phyloP scores from a whole-genome alignment of 176 grass and related monocot species.

The Carex scoparia region DNA sequence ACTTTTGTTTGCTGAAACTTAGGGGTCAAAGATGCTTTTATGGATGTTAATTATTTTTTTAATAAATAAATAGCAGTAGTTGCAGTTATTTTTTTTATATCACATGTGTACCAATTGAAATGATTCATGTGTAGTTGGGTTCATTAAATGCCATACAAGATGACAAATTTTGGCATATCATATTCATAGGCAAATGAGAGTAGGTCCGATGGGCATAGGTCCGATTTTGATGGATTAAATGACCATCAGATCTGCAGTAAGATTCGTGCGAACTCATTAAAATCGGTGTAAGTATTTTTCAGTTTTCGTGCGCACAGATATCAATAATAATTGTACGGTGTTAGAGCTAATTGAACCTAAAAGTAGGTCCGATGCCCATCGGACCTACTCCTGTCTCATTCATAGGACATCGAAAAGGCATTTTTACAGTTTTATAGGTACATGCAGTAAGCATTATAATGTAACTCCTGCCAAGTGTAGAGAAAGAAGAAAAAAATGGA shows the following conservation, averaged over 20 bases:
- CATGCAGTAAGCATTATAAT: neutral
- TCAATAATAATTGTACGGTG: too few species aligned
- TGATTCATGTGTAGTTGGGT: constrained; percentile 11
- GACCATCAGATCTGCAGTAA: too few species aligned
- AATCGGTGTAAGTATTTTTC: too few species aligned
- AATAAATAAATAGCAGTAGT: neutral
- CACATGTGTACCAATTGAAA: neutral
- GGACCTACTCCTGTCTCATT: too few species aligned
- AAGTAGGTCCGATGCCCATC: too few species aligned
- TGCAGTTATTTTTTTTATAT: neutral
- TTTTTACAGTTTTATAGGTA: neutral
- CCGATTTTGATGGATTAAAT: too few species aligned
- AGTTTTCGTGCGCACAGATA: too few species aligned
- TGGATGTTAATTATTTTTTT: neutral
- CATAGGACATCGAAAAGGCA: neutral
- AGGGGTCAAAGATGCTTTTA: constrained; percentile 32
- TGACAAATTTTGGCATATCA: constrained; percentile 4
- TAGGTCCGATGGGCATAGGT: too few species aligned
- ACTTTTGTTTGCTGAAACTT: constrained; percentile 20
- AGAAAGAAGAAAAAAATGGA: neutral
- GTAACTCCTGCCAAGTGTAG: neutral
- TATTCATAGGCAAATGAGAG: neutral
- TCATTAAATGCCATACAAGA: constrained; percentile 10
- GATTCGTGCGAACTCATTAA: too few species aligned
- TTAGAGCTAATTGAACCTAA: too few species aligned